Base-by-base conservation (phyloP, 2,329 filamentous ascomycete genomes). In the Aureobasidium musti region DNA sequence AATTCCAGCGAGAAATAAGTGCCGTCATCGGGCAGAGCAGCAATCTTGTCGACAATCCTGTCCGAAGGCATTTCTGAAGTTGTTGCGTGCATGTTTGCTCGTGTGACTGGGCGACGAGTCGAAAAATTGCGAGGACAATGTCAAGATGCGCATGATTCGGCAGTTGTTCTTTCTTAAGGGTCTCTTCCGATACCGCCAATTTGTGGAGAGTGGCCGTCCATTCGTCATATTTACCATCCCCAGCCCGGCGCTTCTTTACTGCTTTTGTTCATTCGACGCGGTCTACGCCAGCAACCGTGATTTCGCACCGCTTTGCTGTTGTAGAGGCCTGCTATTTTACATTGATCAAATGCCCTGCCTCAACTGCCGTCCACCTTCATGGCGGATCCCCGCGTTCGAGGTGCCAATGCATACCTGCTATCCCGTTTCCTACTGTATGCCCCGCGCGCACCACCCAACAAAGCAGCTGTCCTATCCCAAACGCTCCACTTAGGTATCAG, bases 1-100 rank as follows among this genome's bases (percentile, higher is more conserved):
- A 99, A 99, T 81, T 99, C 95, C 79, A 98, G 89, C 56, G 95
- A 98, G 80, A 97, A 96, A 83, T 95, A 98, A 77, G 86, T 88
- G 71, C 87, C 86, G 78, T 91, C 87, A 70, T 89, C 86, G 78
- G 91, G 91, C 81, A 99, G 82, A 69, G 92, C 91, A 80, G 91
- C 91, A 76, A 98, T 94, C 84, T 97, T 97, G 83, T 96, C 90
- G 69, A 92, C 96, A 76, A 97, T 93, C 80, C 91, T 95, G 81
- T 92, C 89, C 89, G 61, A 47, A 41, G 45, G 8, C 53, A 30
- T 52, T 8, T 59, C 53, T 50, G 64, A 53, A 52, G 23, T 35
- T 65, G 63, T 57, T n/a, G 39, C 43, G 35, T 59, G 64, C 50
- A 45, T 66, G 49, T 21, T 39, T 53, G 61, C 47, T 43, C 59